Percentiles rank a stretch among this genome's conserved stretches.
Conservation (phyloP, 1,284 basidiomycete species). For the Moesziomyces sp. region DNA sequence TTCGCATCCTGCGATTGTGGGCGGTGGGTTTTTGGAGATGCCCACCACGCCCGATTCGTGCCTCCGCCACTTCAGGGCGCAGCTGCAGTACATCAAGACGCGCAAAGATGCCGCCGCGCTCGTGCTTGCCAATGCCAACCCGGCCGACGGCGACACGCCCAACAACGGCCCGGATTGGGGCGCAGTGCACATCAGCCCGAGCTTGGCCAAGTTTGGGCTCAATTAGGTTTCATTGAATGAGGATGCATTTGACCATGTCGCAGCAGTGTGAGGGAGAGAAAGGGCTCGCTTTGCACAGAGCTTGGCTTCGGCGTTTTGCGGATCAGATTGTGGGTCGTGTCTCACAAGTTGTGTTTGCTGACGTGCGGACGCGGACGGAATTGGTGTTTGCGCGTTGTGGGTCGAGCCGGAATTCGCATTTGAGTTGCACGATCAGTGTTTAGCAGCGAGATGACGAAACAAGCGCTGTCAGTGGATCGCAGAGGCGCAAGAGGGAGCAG, state of each 20-base stretch:
- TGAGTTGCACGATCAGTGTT: too few relatives aligned
- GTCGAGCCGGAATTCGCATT: too few relatives aligned
- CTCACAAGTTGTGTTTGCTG: too few relatives aligned
- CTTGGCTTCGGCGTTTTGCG: too few relatives aligned
- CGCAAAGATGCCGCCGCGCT: conserved; percentile 73
- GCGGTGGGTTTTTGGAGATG: conserved; percentile 82
- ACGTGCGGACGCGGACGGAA: too few relatives aligned
- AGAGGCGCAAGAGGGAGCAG: too few relatives aligned
- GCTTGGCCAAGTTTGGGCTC: conserved; percentile 48
- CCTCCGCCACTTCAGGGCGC: conserved; percentile 88
- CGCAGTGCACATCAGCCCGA: conserved; percentile 50
- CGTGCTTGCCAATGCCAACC: conserved; percentile 23
- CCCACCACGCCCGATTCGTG: conserved; percentile 92
- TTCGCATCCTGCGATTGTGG: conserved; percentile 34
- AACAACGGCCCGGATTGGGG: conserved; percentile 55
- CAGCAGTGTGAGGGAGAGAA: too few relatives aligned
- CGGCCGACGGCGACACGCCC: conserved; percentile 28
- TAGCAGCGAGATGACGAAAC: too few relatives aligned
- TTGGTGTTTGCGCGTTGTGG: too few relatives aligned
- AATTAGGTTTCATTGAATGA: conserved; percentile 5
- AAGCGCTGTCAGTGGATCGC: too few relatives aligned
- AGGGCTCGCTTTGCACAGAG: too few relatives aligned
- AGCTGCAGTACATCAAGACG: conserved; percentile 81
- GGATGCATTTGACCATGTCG: neutral
- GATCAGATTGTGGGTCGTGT: too few relatives aligned